Base-by-base conservation (phyloP, 345 rosid species). In the Raphanus raphanistrum region DNA sequence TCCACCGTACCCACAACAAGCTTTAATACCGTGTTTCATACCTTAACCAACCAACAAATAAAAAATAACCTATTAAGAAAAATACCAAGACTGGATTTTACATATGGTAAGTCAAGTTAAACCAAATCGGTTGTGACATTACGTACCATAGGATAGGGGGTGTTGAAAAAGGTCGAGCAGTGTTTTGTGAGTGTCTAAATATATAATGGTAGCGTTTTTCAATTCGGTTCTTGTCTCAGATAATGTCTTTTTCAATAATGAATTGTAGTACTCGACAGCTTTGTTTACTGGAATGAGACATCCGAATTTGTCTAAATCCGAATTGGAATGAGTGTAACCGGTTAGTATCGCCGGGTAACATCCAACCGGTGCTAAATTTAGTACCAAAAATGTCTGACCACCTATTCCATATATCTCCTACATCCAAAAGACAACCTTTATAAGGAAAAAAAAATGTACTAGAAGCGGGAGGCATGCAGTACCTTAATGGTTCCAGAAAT, bases 1-100 rank as follows among this genome's bases (percentile, higher is more conserved):
- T 2, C 90, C 93, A n/a, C 96, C 97, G 41, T 84, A 62, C 52
- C 97, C 98, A 70, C 97, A 92, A 68, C 98, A 90, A 16, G 97
- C 93, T 83, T 61, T 87, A 7, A 84, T 69, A 1, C 95, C 89
- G 63, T 89, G 70, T 41, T 76, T 81, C 21, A 92, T 71, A 67
- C 97, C 97, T 88, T 77, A 26, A 26, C 1, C 52, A 61, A 61
- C 17, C 32, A 9, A 33, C 5, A 36, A 7, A 41, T 5, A 5
- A 33, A 57, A 29, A 12, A 57, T 0, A 27, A 3, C 16, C 4
- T 15, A 6, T 29, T 29, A 28, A 11, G 2, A 1, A 50, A 67
- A 45, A 16, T 6, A 74, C 11, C 11, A 0, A 8, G 68, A 2
- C 6, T 25, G 1, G 21, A 33, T 38, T 28, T 16, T 6, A 13